Base-by-base conservation (phyloP, 306 rosid species). In the Rubus idaeus region DNA sequence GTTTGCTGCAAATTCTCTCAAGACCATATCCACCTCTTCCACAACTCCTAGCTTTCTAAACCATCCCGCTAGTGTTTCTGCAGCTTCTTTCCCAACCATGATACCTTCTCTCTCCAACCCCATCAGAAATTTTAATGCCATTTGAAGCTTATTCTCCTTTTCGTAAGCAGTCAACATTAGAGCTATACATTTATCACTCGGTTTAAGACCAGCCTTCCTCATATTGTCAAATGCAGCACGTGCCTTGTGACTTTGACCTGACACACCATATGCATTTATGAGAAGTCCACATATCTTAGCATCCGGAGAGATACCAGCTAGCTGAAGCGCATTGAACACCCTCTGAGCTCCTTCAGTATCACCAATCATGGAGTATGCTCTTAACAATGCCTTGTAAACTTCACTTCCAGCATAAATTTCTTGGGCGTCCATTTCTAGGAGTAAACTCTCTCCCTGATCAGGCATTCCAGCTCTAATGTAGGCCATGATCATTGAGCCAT, bases 401-500 rank as follows among this genome's bases (percentile, higher is more conserved):
- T 94, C 97, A 37, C 92, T 89, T 57, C 95, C 97, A 0, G 93
- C 95, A 8, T 72, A 83, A 73, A 90, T 84, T 77, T 92, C 95
- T 71, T 80, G 89, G 20, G 74, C 86, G 20, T 90, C 93, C 97
- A 92, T 92, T 88, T 94, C 95, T 74, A 35, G 50, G 8, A 90
- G 91, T 73, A 94, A 79, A n/a, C 0, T 61, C 75, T 94, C 96
- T 23, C 96, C 98, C 41, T 81, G 75, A 68, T 82, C 86, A 1
- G 90, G 96, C 84, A 84, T 71, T 85, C 92, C 92, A 5, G 93
- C 98, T 83, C 98, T 86, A 74, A 92, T 75, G 72, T 90, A 92
- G 74, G 95, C 95, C 96, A 86, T 92, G 80, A 92, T 84, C 95
- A 94, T 92, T 10, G 97, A 79, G 60, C 97, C 98, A 10, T 90